Evolutionary conservation across 108 stramenopile genomes (phyloP).

Genomic region (Conticribra guillardii): DNA sequence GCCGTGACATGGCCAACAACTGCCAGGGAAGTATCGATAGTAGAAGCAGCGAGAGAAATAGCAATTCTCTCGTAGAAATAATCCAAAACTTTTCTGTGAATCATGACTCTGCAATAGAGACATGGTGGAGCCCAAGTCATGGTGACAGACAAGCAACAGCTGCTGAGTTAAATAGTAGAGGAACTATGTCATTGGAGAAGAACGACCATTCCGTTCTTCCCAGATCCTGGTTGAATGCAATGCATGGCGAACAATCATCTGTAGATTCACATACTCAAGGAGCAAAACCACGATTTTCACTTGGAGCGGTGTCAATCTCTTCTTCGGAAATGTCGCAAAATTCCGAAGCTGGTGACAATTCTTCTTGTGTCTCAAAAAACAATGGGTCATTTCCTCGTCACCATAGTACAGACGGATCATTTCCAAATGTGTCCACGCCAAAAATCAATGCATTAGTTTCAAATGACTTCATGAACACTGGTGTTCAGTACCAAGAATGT

Average conservation of each 20-base stretch:
- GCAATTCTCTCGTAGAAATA: background rate
- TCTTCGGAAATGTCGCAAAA: background rate
- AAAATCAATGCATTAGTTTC: background rate
- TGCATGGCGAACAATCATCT: slow-evolving; percentile 4
- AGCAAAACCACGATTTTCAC: background rate
- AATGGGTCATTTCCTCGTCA: slow-evolving; percentile 8
- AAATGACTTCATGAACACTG: background rate
- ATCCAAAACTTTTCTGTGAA: background rate
- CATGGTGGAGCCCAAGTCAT: background rate
- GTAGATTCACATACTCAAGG: background rate
- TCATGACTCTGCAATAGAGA: slow-evolving; percentile 4
- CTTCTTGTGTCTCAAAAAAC: background rate
- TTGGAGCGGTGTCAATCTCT: slow-evolving; percentile 2
- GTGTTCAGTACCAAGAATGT: background rate
- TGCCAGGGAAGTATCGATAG: background rate
- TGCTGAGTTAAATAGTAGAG: slow-evolving; percentile 32
- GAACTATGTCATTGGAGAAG: slow-evolving; percentile 31
- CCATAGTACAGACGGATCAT: slow-evolving; percentile 7
- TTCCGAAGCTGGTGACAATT: slow-evolving; percentile 8
- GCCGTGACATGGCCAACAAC: background rate
- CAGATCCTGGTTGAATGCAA: slow-evolving; percentile 20
- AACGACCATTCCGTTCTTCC: slow-evolving; percentile 20
- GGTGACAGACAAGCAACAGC: slow-evolving; percentile 6
- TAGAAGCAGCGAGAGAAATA: background rate
- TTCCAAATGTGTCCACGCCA: slow-evolving; percentile 1